Base-by-base conservation (phyloP, 768 basidiomycete species). In the Nidularia pulvinata region DNA sequence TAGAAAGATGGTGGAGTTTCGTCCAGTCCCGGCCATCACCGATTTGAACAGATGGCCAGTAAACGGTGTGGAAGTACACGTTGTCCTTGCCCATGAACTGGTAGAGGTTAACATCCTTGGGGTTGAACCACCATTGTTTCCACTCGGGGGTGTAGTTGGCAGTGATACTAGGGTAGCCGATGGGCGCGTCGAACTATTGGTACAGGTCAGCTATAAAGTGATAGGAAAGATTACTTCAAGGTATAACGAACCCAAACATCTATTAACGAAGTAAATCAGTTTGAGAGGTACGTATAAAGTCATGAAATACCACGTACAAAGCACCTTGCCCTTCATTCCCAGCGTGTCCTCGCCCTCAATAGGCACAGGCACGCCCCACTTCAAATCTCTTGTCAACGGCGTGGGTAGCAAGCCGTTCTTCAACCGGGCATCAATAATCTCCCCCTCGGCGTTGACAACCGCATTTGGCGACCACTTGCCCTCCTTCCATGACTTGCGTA, bases 61-160 rank as follows among this genome's bases (percentile, higher is more conserved):
- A 93, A 39, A 99, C 85, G 0, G 93, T 93, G 69, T 99, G 97
- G 84, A 99, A 99, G 71, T 96, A 98, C 48, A 95, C 93, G 57
- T 95, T 98, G 68, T 98, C 96, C 75, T 99, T 99, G 66, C 97
- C 97, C 97, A 99, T 99, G 79, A 99, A 99, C 70, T 99, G 96
- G 74, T 93, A 97, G 49, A 98, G 76, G 60, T 84, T 79, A 54
- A 99, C 95, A 61, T 98, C 79, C 59, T 92, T 78, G 1, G 89
- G 90, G 64, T 95, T 89, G 64, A 90, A 85, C 97, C 97, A 99
- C 97, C 97, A 99, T 68, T 85, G 80, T 69, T 88, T 85, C 97
- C 97, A 99, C 57, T 97, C 89, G 16, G 89, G 77, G 35, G 93
- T 96, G 75, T 95, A 95, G 65, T 88, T 90, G 50, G 95, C 94